Evolutionary conservation across 2,329 filamentous ascomycete species (phyloP).

Genomic region (Cladophialophora carrionii): DNA sequence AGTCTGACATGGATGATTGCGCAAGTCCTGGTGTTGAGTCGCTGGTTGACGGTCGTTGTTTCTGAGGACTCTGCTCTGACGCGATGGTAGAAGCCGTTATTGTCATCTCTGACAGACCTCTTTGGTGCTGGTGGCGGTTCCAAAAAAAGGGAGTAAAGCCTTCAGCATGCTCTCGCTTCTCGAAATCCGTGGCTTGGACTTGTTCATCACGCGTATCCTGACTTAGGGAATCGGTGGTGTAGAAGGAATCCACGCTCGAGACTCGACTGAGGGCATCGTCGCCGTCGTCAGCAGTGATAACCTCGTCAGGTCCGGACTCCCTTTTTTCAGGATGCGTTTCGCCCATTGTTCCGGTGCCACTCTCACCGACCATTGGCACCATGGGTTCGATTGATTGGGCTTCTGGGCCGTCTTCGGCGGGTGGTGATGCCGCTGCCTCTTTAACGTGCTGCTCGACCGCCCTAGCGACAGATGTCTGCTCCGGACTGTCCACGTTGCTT

Average conservation of each 20-base stretch:
- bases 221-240: constrained; percentile 41
- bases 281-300: background rate
- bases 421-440: background rate
- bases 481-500: background rate
- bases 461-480: background rate
- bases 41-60: constrained; percentile 20
- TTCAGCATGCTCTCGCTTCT: constrained; percentile 20
- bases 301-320: background rate
- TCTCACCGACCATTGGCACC: background rate
- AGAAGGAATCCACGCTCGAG: constrained; percentile 50
- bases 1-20: constrained; percentile 48
- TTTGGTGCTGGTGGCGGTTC: constrained; percentile 35
- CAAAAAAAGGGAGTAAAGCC: constrained; percentile 24
- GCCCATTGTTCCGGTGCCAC: background rate
- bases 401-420: background rate
- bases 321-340: background rate
- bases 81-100: constrained; percentile 37
- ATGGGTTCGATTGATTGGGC: background rate
- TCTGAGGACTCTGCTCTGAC: constrained; percentile 17
- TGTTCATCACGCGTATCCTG: constrained; percentile 15
- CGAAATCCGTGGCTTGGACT: constrained; percentile 21
- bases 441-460: background rate
- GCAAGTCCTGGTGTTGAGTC: constrained; percentile 50
- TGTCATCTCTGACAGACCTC: constrained; percentile 42
- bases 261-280: constrained; percentile 38